phyloP scores from a whole-genome alignment of 352 stramenopile species.

The Pythium myriotylum region DNA sequence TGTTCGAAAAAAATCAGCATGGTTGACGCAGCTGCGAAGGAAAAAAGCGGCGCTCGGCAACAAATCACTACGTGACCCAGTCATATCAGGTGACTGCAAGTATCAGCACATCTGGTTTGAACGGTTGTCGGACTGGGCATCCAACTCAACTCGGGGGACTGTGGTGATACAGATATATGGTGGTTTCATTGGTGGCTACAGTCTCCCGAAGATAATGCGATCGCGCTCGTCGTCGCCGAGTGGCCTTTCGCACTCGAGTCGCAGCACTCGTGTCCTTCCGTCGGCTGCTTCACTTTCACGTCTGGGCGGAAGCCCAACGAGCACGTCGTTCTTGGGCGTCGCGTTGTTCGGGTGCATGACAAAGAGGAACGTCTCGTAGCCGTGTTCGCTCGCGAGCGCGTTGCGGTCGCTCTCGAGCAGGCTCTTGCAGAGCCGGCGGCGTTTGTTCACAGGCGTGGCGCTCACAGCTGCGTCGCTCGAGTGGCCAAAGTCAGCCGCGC shows the following conservation, averaged over 20 bases:
- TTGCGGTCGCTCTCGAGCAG: conserved; percentile 83
- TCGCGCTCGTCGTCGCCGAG: conserved; percentile 13
- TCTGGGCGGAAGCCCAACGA: conserved; percentile 79
- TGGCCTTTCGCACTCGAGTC: conserved; percentile 13
- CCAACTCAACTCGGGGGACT: too few species aligned
- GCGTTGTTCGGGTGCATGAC: conserved; percentile 73
- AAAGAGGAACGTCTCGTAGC: conserved; percentile 74
- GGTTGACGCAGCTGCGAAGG: too few species aligned
- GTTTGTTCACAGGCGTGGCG: conserved; percentile 48
- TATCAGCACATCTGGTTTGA: too few species aligned
- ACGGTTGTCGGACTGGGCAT: too few species aligned
- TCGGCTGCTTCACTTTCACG: too few species aligned
- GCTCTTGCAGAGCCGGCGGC: conserved; percentile 76
- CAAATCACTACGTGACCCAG: too few species aligned
- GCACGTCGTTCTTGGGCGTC: conserved; percentile 85
- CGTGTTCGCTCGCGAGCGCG: conserved; percentile 47
- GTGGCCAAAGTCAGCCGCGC: conserved; percentile 78
- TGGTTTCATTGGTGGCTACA: too few species aligned
- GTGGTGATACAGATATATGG: too few species aligned
- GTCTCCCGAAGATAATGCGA: conserved; percentile 11
- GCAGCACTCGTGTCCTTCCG: not conserved
- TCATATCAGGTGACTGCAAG: too few species aligned
- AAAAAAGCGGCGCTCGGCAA: too few species aligned
- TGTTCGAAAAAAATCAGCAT: too few species aligned
- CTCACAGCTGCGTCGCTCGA: conserved; percentile 38